Evolutionary conservation across 768 basidiomycete genomes (phyloP).

Genomic region (Psilocybe tampanensis): DNA sequence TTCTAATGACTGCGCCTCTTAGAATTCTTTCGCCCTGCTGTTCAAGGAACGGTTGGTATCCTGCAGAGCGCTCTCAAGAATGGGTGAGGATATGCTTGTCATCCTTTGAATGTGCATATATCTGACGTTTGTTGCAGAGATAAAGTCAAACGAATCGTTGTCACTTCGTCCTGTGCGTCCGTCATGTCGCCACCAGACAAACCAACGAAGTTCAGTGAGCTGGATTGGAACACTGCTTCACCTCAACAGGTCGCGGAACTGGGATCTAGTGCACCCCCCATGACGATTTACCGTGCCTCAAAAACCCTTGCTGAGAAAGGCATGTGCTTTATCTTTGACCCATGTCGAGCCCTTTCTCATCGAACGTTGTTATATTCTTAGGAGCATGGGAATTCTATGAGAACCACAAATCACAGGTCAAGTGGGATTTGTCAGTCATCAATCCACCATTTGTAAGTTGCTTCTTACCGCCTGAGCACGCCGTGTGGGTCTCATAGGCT

Average conservation of each 20-base stretch:
- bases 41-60: conserved; percentile 68
- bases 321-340: conserved; percentile 15
- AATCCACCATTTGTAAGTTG: conserved; percentile 44
- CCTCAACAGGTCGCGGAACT: conserved; percentile 47
- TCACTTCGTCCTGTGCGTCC: conserved; percentile 65
- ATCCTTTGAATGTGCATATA: not conserved
- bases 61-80: conserved; percentile 62
- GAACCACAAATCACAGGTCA: conserved; percentile 40
- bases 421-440: conserved; percentile 53
- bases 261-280: conserved; percentile 37
- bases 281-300: conserved; percentile 52
- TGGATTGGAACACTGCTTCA: conserved; percentile 65
- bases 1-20: no score
- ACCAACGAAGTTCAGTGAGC: conserved; percentile 43
- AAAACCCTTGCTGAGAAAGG: conserved; percentile 71
- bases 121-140: conserved; percentile 26
- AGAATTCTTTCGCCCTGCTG: conserved; percentile 73
- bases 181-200: conserved; percentile 32
- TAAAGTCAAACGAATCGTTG: conserved; percentile 64
- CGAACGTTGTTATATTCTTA: conserved; percentile 16
- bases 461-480: not conserved
- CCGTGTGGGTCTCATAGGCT: no score
- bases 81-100: conserved; percentile 35
- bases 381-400: conserved; percentile 45
- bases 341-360: not conserved